Percentiles rank a stretch among this genome's conserved stretches.
Conservation (phyloP, 495 filamentous ascomycete species). For the Aspergillus cristatus region DNA sequence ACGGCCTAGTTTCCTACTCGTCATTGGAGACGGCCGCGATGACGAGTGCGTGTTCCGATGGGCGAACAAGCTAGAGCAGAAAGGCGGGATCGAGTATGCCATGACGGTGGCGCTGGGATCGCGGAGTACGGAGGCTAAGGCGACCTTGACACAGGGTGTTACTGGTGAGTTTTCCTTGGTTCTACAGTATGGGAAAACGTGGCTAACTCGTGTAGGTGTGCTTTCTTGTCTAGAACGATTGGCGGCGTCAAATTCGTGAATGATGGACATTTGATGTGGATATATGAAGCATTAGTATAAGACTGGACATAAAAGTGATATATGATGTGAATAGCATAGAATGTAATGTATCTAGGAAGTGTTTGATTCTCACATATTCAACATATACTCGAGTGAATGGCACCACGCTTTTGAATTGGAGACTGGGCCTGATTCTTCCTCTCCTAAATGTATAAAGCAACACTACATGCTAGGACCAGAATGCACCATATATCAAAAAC, state of each 20-base stretch:
- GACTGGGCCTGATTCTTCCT: no score
- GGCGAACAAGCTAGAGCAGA: conserved; percentile 64
- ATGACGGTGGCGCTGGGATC: conserved; percentile 76
- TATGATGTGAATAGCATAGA: no score
- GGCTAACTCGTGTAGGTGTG: conserved; percentile 18
- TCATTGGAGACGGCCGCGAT: conserved; percentile 79
- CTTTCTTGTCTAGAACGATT: conserved; percentile 26
- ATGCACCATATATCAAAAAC: no score
- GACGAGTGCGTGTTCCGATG: conserved; percentile 90
- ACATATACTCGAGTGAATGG: no score
- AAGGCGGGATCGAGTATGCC: conserved; percentile 51
- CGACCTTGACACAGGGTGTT: conserved; percentile 80
- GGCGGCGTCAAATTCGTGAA: conserved; percentile 4
- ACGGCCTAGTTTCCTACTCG: conserved; percentile 69
- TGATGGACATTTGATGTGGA: no score
- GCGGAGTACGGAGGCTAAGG: conserved; percentile 77
- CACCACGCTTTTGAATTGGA: no score
- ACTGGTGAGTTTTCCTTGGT: conserved; percentile 46
- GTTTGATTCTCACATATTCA: no score
- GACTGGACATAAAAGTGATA: no score
- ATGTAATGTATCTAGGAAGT: no score
- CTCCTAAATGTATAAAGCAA: no score
- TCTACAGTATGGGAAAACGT: background rate
- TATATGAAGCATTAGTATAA: no score
- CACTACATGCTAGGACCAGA: no score